Evolutionary conservation across 352 stramenopile genomes (phyloP), one percentile per base, ranked within the genome.

Genomic region (Globisporangium yorkense): DNA sequence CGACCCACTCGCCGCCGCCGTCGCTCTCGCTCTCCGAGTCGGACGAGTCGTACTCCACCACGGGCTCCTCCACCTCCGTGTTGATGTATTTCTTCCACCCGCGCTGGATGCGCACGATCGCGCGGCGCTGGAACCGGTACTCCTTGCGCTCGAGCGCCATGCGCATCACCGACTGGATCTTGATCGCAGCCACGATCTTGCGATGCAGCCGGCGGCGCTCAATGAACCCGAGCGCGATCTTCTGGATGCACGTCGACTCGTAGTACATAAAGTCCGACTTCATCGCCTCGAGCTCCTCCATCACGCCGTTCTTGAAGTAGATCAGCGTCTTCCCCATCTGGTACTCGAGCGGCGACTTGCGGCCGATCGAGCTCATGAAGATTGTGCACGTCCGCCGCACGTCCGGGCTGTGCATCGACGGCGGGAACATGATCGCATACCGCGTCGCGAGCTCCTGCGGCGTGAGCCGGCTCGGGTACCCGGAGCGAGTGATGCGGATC

Each of bases 261-360:
- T 91, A 77, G 65, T 96, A 96, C 75, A 93, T 91, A 43, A 96
- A 96, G 62, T 96, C 86, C 12, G 84, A 94, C 71, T 96, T 96
- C 84, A 96, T 93, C 18, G 84, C 86, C 70, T 99, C 96, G 16
- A 98, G 77, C 61, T 90, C 80, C 70, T 99, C 96, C 71, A 98
- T 89, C 31, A 97, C 92, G 52, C 94, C 94, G 51, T 93, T 91
- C 71, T 96, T 96, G 73, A 98, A 98, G 79, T 98, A 99, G 20
- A 98, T 84, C 18, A 96, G 80, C n/a, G 89, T 98, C 65, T 98
- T 98, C 40, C 87, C 87, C 78, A 96, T 94, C 56, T 96, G 87
- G 49, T 90, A 96, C 65, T 96, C 87, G 18, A 96, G 62, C 7
- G 86, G 86, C 12, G 84, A 80, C 67, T 92, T 88, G 21, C 84